Percentiles rank a stretch among this genome's conserved stretches.
phyloP scores from a whole-genome alignment of 768 basidiomycete species.

The Sutorius australiensis region DNA sequence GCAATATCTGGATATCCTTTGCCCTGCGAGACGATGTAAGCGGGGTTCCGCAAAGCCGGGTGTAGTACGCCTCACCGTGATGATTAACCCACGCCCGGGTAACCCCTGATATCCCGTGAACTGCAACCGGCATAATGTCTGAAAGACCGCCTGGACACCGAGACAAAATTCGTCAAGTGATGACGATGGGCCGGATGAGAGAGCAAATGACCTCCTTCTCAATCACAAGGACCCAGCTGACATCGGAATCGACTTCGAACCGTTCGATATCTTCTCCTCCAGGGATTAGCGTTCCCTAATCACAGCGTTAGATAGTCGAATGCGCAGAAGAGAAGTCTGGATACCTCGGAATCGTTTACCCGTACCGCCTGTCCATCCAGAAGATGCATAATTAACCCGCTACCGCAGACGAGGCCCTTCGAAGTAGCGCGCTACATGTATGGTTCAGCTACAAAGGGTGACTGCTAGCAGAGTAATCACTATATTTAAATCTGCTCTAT shows the following conservation, averaged over 20 bases:
- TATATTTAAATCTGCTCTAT: slow-evolving; percentile 76
- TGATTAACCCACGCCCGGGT: slow-evolving; percentile 65
- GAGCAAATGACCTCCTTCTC: slow-evolving; percentile 79
- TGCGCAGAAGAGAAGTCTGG: background rate
- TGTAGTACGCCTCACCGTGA: slow-evolving; percentile 53
- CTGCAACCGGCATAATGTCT: slow-evolving; percentile 64
- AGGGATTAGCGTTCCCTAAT: slow-evolving; percentile 74
- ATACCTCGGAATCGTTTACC: slow-evolving; percentile 58
- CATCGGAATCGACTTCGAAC: slow-evolving; percentile 49
- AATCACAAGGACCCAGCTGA: slow-evolving; percentile 80
- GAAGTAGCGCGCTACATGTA: slow-evolving; percentile 70
- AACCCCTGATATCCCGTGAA: slow-evolving; percentile 48
- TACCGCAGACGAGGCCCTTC: slow-evolving; percentile 83
- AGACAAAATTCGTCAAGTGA: background rate
- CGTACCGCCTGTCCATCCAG: slow-evolving; percentile 48
- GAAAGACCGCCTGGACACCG: slow-evolving; percentile 79
- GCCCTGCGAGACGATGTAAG: slow-evolving; percentile 50
- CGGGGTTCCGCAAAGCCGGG: background rate
- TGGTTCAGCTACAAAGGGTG: slow-evolving; percentile 6
- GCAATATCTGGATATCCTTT: slow-evolving; percentile 97
- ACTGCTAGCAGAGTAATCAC: slow-evolving; percentile 35
- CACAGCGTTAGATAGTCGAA: background rate
- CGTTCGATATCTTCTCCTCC: slow-evolving; percentile 64
- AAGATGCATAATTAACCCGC: slow-evolving; percentile 56
- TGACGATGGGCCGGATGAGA: background rate